Base-by-base conservation (phyloP, 176 grass and related monocot genomes). In the Juncus inflexus region DNA sequence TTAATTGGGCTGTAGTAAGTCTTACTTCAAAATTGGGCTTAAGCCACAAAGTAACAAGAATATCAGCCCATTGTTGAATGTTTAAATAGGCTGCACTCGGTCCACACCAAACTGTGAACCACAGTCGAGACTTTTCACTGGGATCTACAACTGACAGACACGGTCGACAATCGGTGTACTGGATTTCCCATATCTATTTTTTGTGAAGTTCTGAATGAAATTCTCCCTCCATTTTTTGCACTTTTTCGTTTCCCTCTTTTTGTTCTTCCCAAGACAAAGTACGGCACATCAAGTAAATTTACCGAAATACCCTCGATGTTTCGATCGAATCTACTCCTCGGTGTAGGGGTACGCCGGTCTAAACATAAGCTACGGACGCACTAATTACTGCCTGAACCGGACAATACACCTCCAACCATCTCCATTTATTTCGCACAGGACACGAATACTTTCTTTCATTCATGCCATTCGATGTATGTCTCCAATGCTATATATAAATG, bases 361-460 rank as follows among this genome's bases (percentile, higher is more conserved):
- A 28, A 63, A 7, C 6, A 41, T 14, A 62, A 5, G 9, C 60
- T 39, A 63, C 60, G 12, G 8, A 1, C 12, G 37, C 60, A 63
- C 11, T 16, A 64, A 63, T 15, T 50, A 66, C 42, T 66, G 40
- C 63, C 45, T 51, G 42, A 14, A 66, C 63, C 63, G 42, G 51
- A 47, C 9, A 5, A 45, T n/a, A n/a, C n/a, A 19, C 6, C 12
- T 9, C 7, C 10, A 15, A 7, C 8, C 1, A 14, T 64, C 63
- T 66, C 63, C 63, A 11, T 50, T 65, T 28, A 10, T 3, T 0
- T 4, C 4, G 42, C n/a, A 5, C 36, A 65, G 62, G 62, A 49
- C 9, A 6, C n/a, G n/a, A 12, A n/a, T 62, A 10, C 35, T 0
- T 62, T 62, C 40, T n/a, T n/a, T n/a, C n/a, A n/a, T n/a, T n/a